Evolutionary conservation across 768 basidiomycete genomes (phyloP).

Genomic region (Russula earlei): DNA sequence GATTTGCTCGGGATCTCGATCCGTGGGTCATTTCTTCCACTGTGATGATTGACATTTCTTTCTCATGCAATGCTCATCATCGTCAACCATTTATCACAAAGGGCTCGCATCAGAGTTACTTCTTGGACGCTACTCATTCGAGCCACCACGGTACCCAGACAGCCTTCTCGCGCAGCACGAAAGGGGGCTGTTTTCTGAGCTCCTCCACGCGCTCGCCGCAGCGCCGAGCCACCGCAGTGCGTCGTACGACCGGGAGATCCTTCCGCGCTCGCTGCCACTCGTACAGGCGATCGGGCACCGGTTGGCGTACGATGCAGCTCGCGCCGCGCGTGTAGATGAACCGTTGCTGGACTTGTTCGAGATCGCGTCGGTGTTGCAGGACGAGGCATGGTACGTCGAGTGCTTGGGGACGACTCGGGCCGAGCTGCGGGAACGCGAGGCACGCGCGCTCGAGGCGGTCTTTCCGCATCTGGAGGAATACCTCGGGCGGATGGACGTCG

Average conservation of each 20-base stretch:
- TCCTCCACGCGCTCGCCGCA: slow-evolving; percentile 12
- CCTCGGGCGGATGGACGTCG: slow-evolving; percentile 12
- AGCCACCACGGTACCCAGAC: slow-evolving; percentile 34
- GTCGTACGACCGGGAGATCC: slow-evolving; percentile 42
- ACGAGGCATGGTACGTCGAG: slow-evolving; percentile 54
- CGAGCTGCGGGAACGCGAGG: slow-evolving; percentile 30
- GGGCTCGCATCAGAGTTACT: slow-evolving; percentile 51
- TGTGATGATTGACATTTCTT: slow-evolving; percentile 17
- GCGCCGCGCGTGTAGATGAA: slow-evolving; percentile 34
- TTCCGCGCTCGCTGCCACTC: slow-evolving; percentile 44
- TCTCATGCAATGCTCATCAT: neutral
- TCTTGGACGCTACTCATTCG: slow-evolving; percentile 42
- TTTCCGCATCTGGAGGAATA: slow-evolving; percentile 20
- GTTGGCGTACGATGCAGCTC: slow-evolving; percentile 47
- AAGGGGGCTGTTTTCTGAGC: slow-evolving; percentile 27
- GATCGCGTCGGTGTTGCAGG: slow-evolving; percentile 41
- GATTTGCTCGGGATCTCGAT: slow-evolving; percentile 37
- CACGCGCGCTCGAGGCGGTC: slow-evolving; percentile 20
- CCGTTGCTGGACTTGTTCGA: slow-evolving; percentile 49
- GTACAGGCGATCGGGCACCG: slow-evolving; percentile 59
- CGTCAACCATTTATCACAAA: slow-evolving; percentile 21
- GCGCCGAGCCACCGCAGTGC: slow-evolving; percentile 35
- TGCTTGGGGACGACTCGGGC: slow-evolving; percentile 39
- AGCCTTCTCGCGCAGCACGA: slow-evolving; percentile 47
- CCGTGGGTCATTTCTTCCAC: slow-evolving; percentile 31